Conservation (phyloP, 2,329 filamentous ascomycete species). For the Colletotrichum sp. region DNA sequence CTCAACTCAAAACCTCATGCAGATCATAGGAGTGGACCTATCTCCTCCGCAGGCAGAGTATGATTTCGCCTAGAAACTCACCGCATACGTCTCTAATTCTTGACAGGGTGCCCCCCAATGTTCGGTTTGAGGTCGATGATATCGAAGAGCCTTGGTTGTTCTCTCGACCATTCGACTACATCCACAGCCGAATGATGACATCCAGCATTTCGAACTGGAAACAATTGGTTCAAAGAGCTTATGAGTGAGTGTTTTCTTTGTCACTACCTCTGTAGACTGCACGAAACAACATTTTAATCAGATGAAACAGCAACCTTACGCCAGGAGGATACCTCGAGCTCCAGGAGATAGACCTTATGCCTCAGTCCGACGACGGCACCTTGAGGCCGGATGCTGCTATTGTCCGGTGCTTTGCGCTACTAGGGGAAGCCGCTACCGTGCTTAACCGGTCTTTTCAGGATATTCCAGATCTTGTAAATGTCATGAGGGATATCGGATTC, state of each 20-base stretch:
- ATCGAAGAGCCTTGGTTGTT: background rate
- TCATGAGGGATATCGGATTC: background rate
- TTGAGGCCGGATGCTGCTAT: background rate
- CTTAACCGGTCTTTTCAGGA: background rate
- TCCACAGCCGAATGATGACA: background rate
- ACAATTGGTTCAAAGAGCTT: background rate
- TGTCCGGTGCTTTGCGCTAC: background rate
- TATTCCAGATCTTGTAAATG: background rate
- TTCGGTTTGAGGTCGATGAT: background rate
- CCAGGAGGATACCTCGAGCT: background rate
- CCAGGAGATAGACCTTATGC: background rate
- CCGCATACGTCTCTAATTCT: background rate
- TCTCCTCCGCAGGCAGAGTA: background rate
- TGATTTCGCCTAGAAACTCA: background rate
- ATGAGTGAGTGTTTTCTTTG: background rate
- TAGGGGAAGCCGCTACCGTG: background rate
- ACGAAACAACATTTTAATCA: background rate
- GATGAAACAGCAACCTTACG: background rate
- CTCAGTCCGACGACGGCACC: background rate
- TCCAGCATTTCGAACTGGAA: background rate
- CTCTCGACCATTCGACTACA: background rate
- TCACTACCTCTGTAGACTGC: background rate
- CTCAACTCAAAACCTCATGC: background rate
- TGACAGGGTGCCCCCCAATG: background rate
- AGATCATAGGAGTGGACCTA: background rate